Conservation (phyloP, 257 asterid genomes). For the Paraleonurus japonicus region DNA sequence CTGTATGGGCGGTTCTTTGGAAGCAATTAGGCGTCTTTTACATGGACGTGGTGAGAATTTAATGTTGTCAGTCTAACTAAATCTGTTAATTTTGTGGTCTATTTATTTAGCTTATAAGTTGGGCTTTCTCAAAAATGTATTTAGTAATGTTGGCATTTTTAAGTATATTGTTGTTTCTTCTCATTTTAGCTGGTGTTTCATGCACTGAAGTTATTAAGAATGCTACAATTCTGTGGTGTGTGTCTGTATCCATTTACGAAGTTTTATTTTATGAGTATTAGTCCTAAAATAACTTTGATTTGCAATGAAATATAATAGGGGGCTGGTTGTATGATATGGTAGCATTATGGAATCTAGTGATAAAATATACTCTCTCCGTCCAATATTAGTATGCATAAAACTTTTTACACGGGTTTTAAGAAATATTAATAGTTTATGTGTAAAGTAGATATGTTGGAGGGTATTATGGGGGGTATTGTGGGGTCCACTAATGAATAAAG, state of each 20-base stretch:
- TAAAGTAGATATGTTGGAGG: no score
- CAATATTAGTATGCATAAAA: no score
- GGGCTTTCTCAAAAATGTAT: neutral
- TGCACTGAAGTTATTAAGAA: neutral
- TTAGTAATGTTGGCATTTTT: slow-evolving; percentile 1
- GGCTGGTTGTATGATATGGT: neutral
- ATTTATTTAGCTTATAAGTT: neutral
- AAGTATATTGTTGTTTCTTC: neutral
- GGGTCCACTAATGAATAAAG: no score
- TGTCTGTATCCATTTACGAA: neutral
- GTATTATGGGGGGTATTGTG: no score
- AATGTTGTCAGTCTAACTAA: slow-evolving; percentile 19
- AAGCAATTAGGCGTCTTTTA: slow-evolving; percentile 76
- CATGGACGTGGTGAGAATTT: slow-evolving; percentile 78
- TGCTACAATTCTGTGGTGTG: neutral
- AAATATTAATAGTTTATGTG: no score
- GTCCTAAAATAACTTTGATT: slow-evolving; percentile 14
- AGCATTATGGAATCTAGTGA: neutral
- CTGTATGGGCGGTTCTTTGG: slow-evolving; percentile 88
- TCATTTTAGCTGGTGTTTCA: neutral
- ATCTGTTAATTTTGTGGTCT: slow-evolving; percentile 4
- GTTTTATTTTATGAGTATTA: neutral
- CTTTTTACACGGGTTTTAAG: no score
- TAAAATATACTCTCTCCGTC: no score
- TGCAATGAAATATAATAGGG: neutral